Conservation (phyloP, 352 stramenopile genomes). For the Phytophthora tentaculata region DNA sequence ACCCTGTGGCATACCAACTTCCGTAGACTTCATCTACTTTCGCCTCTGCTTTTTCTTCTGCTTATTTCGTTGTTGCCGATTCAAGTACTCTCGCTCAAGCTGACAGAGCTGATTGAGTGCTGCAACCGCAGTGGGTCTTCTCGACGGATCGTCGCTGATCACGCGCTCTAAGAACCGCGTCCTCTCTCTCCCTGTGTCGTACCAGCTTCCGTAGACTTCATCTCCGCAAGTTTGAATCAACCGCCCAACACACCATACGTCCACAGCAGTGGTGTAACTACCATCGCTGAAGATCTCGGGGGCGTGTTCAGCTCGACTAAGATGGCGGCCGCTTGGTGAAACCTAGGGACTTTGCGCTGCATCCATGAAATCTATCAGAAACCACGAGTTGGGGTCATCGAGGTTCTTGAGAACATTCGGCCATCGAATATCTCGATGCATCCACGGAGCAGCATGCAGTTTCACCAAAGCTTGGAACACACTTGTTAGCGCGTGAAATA, state of each 20-base stretch:
- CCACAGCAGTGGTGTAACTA: constrained; percentile 21
- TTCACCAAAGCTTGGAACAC: constrained; percentile 24
- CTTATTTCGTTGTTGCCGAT: constrained; percentile 11
- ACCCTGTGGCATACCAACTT: too few relatives aligned
- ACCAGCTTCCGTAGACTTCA: too few relatives aligned
- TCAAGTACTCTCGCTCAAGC: constrained; percentile 37
- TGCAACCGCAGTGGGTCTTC: constrained; percentile 19
- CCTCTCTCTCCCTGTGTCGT: constrained; percentile 15
- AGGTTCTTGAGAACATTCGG: constrained; percentile 27
- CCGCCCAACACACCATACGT: constrained; percentile 21
- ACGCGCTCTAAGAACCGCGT: constrained; percentile 19
- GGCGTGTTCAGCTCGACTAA: constrained; percentile 16
- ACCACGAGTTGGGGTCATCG: constrained; percentile 6
- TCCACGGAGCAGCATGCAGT: constrained; percentile 27
- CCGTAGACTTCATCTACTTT: constrained; percentile 9
- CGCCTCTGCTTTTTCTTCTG: constrained; percentile 13
- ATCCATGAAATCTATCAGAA: constrained; percentile 33
- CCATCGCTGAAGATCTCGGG: constrained; percentile 22
- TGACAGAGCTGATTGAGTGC: constrained; percentile 26
- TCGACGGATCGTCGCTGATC: constrained; percentile 21
- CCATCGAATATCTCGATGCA: constrained; percentile 37
- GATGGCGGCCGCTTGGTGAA: constrained; percentile 15
- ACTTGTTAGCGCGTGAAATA: constrained; percentile 22
- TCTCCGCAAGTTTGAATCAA: constrained; percentile 20
- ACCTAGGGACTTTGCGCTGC: constrained; percentile 23